Conservation (phyloP, 441 rosid species). For the Bruguiera hainesii region DNA sequence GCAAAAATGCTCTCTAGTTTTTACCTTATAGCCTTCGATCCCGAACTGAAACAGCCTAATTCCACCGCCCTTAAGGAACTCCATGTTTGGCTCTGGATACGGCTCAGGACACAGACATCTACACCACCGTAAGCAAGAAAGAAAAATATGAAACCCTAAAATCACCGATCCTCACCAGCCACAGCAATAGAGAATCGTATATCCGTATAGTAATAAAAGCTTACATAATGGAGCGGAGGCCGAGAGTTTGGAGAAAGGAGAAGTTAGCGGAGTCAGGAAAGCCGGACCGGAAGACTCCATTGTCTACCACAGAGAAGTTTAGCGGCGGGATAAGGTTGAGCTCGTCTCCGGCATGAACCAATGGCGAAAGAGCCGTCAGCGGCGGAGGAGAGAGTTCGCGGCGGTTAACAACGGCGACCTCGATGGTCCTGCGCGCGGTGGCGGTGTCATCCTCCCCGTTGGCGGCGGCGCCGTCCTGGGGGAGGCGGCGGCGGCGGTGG, state of each 20-base stretch:
- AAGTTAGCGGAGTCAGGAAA: conserved; percentile 69
- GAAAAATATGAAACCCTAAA: conserved; percentile 1
- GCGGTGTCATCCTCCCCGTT: conserved; percentile 13
- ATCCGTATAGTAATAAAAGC: not conserved
- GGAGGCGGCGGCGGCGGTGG: conserved; percentile 2
- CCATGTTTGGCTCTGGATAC: conserved; percentile 64
- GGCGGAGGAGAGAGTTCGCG: conserved; percentile 24
- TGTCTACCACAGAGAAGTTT: conserved; percentile 85
- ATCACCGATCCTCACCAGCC: not conserved
- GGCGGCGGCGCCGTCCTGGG: not conserved
- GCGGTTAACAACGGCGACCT: conserved; percentile 44
- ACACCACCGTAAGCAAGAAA: conserved; percentile 13
- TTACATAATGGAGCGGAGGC: conserved; percentile 86
- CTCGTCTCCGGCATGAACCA: conserved; percentile 38
- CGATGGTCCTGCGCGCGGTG: conserved; percentile 39
- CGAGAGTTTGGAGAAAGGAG: conserved; percentile 56
- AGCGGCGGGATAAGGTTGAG: conserved; percentile 51
- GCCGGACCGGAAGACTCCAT: conserved; percentile 76
- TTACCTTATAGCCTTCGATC: conserved; percentile 79
- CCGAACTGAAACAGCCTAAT: conserved; percentile 80
- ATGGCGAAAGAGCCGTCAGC: conserved; percentile 1
- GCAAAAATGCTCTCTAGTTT: too few relatives aligned
- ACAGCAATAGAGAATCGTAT: not conserved
- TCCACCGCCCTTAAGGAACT: conserved; percentile 52
- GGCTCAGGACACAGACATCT: conserved; percentile 92